Percentiles rank a stretch among this genome's conserved stretches.
Conservation (phyloP, 129 eudicot genomes). For the Escallonia rubra region DNA sequence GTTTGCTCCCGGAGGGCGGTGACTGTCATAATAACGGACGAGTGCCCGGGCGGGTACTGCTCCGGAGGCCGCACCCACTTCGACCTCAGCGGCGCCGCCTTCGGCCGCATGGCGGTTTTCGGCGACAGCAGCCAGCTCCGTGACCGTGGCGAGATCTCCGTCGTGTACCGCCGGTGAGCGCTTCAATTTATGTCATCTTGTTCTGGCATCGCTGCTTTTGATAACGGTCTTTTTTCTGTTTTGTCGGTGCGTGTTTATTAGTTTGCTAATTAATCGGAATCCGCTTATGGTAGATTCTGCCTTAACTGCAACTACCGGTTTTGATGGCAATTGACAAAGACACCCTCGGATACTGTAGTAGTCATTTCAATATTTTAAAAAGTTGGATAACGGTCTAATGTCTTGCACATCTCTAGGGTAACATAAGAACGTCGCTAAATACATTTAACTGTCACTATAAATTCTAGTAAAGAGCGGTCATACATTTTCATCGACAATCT, state of each 20-base stretch:
- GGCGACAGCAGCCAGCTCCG: constrained; percentile 68
- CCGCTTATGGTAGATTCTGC: neutral
- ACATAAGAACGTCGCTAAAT: no score
- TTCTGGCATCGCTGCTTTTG: constrained; percentile 2
- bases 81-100: constrained; percentile 97
- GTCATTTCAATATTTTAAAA: no score
- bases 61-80: constrained; percentile 75
- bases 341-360: neutral
- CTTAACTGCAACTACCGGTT: constrained; percentile 6
- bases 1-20: constrained; percentile 80
- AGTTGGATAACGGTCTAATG: no score
- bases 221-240: constrained; percentile 31
- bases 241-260: constrained; percentile 24
- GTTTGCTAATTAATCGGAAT: neutral
- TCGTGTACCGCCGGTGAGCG: constrained; percentile 58
- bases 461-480: no score
- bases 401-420: no score
- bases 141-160: constrained; percentile 64
- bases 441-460: no score
- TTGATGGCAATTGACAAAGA: constrained; percentile 1
- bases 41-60: constrained; percentile 80
- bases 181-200: neutral
- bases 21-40: constrained; percentile 78
- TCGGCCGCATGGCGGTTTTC: constrained; percentile 78
- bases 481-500: no score